Base-by-base conservation (phyloP, 2,329 filamentous ascomycete genomes). In the Clarireedia homoeocarpa region DNA sequence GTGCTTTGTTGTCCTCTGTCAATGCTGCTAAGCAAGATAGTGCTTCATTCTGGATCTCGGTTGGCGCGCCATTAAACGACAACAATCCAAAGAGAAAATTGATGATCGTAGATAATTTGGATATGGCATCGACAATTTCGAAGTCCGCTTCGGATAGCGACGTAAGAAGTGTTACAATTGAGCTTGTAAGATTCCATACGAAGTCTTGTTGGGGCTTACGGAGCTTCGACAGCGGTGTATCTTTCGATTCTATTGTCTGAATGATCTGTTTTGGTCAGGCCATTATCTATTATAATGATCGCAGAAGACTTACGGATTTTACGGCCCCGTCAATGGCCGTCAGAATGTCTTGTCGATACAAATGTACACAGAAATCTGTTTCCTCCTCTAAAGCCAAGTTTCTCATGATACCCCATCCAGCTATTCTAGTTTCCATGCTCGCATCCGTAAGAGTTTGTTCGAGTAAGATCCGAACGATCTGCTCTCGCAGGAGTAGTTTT, bases 361-460 rank as follows among this genome's bases (percentile, higher is more conserved):
- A 68, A 62, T 87, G 83, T 20, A 87, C 72, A 60, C 82, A 84
- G 58, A 87, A 86, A 64, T 86, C 84, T 12, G 78, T 73, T 62
- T 85, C 83, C 67, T 87, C 84, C 65, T 85, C 79, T 59, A 80
- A 73, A 2, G 78, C 80, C 53, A 88, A 73, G 44, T 81, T 77
- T 61, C 78, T 76, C 52, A 88, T 71, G 61, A 86, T 84, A 12
- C 80, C 78, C 84, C 84, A 88, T n/a, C 82, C 84, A 20, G 83
- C 81, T 45, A 82, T 80, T 48, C 81, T 76, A 63, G 81, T 82
- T 70, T 86, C 83, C 52, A 85, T 72, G 56, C 76, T 81, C 39
- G 77, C 72, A 65, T 88, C 84, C 24, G 81, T 83, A 55, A 87
- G 71, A 30, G 82, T 85, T 72, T 86, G 80, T 34, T 77, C 82